Base-by-base conservation (phyloP, 1,284 basidiomycete species). In the Puccinia sorghi region DNA sequence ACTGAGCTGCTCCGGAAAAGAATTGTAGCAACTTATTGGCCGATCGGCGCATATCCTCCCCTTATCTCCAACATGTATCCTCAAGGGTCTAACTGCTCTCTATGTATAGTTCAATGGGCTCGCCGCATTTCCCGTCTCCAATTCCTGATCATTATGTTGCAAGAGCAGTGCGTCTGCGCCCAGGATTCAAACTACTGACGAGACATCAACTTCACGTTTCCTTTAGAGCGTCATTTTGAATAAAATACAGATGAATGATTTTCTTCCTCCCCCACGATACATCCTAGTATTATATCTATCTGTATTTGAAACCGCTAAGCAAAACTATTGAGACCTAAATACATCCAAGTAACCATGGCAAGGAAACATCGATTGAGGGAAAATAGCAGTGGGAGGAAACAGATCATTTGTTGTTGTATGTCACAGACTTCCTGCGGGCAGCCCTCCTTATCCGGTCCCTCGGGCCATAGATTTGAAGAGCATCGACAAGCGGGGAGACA, bases 231-330 rank as follows among this genome's bases (percentile, higher is more conserved):
- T 39, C 59, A 63, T 63, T 41, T 6, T 46, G 56, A 59, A 59
- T 27, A 59, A 59, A 63, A 63, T 63, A 63, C 59, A 63, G n/a
- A 41, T 63, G 27, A 59, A 56, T 59, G 25, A 59, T 59, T 59
- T 63, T 6, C 43, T 46, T 46, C 43, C 6, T 46, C 8, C 43
- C 6, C 43, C 13, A 46, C 43, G n/a, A 46, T 46, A 46, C 43
- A 46, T 46, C 6, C 43, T 7, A 13, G 43, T 46, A 13, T 46
- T 46, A 46, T 46, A 6, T 46, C 8, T 46, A 46, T 46, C 6
- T 46, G 43, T 13, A 13, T 46, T 46, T 46, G 43, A 46, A 46
- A 46, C 43, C 13, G 13, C 43, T 7, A 46, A 13, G 43, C 43
- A 13, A 46, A 13, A 46, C n/a, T n/a, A 13, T 13, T 46, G 43